phyloP scores from a whole-genome alignment of 305 asterid genomes.

The Fraxinus xanthoxyloides region DNA sequence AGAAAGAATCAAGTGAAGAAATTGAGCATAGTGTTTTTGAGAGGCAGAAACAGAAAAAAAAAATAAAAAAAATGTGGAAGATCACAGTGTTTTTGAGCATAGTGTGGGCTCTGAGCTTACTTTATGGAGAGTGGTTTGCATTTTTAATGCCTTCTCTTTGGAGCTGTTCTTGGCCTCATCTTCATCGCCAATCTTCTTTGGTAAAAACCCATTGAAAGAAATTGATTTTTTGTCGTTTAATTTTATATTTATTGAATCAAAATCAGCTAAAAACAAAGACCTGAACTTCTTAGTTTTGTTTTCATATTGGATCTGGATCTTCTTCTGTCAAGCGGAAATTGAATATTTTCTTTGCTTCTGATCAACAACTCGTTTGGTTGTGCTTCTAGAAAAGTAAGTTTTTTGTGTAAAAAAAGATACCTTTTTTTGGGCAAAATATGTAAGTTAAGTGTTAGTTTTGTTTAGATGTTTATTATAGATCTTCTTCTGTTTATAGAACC shows the following conservation, averaged over 20 bases:
- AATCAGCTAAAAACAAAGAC: constrained; percentile 5
- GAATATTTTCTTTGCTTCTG: neutral
- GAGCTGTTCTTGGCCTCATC: constrained; percentile 96
- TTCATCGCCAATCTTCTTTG: constrained; percentile 40
- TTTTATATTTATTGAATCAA: neutral
- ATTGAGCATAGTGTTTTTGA: neutral
- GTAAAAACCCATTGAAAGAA: constrained; percentile 28
- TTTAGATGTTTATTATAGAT: neutral
- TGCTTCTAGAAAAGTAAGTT: constrained; percentile 1
- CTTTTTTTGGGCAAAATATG: neutral
- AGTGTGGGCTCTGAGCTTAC: constrained; percentile 68
- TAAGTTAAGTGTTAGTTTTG: neutral
- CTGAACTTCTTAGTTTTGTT: constrained; percentile 2
- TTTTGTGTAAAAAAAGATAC: neutral
- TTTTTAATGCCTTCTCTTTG: constrained; percentile 67
- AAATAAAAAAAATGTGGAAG: constrained; percentile 43
- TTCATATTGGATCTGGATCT: constrained; percentile 31
- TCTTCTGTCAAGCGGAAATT: constrained; percentile 13
- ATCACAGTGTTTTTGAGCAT: constrained; percentile 56
- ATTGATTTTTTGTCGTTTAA: neutral
- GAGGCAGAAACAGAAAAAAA: neutral
- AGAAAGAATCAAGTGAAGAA: constrained; percentile 7
- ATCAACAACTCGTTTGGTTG: neutral
- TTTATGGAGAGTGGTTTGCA: constrained; percentile 91
- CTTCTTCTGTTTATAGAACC: neutral